Percentiles rank a stretch among this genome's conserved stretches.
phyloP scores from a whole-genome alignment of 23 red algal genomes.

The Cyanidioschyzon merolae region DNA sequence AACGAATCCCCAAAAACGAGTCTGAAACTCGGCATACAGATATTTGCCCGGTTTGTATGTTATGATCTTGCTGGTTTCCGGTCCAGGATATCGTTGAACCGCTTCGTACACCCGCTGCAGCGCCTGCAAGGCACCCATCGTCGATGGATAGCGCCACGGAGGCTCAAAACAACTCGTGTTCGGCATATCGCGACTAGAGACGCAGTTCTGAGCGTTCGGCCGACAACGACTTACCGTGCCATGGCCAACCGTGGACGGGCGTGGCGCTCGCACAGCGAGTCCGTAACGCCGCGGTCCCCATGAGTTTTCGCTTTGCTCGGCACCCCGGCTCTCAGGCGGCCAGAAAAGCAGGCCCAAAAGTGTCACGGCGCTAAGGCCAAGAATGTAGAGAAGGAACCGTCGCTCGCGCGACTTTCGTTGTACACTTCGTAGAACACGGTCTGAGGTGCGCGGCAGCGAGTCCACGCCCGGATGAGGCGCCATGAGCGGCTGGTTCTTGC shows the following conservation, averaged over 20 bases:
- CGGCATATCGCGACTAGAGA: not conserved
- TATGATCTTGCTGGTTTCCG: not conserved
- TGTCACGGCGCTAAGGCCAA: not conserved
- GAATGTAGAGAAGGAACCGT: not conserved
- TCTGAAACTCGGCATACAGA: conserved; percentile 4
- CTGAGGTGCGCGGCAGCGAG: not conserved
- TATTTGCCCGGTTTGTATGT: not conserved
- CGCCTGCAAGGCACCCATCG: not conserved
- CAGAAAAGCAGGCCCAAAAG: not conserved
- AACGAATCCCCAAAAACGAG: not conserved
- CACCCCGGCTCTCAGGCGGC: not conserved
- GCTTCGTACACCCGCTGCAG: not conserved
- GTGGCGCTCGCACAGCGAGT: not conserved
- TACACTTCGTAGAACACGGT: not conserved
- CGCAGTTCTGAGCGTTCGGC: not conserved
- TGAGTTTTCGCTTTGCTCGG: not conserved
- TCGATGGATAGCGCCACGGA: not conserved
- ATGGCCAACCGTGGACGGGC: not conserved
- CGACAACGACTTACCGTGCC: not conserved
- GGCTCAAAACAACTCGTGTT: not conserved
- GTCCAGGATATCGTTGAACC: not conserved
- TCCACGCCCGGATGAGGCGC: not conserved
- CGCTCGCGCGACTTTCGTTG: not conserved
- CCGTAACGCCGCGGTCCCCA: not conserved
- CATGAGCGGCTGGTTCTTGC: no score